Base-by-base conservation (phyloP, 2,329 filamentous ascomycete species). In the Scedosporium aurantiacum region DNA sequence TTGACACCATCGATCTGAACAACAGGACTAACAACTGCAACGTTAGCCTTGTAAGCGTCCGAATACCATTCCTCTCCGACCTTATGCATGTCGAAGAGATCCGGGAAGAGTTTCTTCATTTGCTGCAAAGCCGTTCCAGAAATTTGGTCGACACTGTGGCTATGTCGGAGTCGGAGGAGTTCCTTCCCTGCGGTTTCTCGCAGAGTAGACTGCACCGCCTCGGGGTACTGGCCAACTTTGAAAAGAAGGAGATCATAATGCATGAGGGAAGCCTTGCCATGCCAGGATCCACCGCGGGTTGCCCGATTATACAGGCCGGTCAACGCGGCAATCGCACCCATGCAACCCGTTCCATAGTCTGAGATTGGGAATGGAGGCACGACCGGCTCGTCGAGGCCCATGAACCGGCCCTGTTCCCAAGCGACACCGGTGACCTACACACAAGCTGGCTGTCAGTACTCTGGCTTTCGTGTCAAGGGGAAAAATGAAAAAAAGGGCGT, bases 71-170 rank as follows among this genome's bases (percentile, higher is more conserved):
- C 10, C 32, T 37, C 32, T 12, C 32, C 32, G 4, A 37, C 32
- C 32, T 37, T 37, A 10, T 14, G 32, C 32, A 37, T 37, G 32
- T 37, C 10, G 32, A 56, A 56, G 52, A 56, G 23, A 16, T 56
- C 52, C 23, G 52, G 52, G 23, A 27, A 56, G 16, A 23, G 21
- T 2, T 28, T 32, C 12, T 28, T 56, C 23, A 56, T 16, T 7
- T 14, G 6, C 14, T 16, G 52, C n/a, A 88, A 69, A 7, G 82
- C 83, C 1, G 81, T 79, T 54, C 80, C 82, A 0, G 83, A 84
- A 45, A 87, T 85, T 54, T 85, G 82, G 62, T 88, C 85, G 1
- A 88, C 84, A 64, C 82, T 86, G 67, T 87, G 80, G 56, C 79
- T 77, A 66, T 87, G 84, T 2, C 82, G 72, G 58, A 87, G 68